Evolutionary conservation across 208 protist species (phyloP), one percentile per base, ranked within the genome.

Genomic region (Zelonia costaricensis): DNA sequence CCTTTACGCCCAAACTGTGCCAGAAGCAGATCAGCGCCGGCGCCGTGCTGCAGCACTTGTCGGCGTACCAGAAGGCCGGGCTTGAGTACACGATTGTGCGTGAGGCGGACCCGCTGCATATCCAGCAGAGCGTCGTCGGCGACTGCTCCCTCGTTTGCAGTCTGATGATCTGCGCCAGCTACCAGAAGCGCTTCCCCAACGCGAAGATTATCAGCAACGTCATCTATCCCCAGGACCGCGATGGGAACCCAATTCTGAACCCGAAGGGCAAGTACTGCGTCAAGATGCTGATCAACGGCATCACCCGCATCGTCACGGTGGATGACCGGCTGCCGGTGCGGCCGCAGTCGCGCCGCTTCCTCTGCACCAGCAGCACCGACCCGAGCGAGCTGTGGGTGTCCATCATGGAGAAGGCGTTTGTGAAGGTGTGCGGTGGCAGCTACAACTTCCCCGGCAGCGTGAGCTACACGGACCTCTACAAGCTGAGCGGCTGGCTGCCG

Each of bases 201-300:
- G 78, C 68, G 25, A 87, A 86, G 61, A 84, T 95, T 42, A 94
- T 97, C 63, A 84, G 73, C 62, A 83, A 81, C 48, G 86, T 92
- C 40, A 95, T 97, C 51, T 97, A 85, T 67, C 92, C 92, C 12
- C 92, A 95, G 46, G 87, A 92, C 64, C 45, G 46, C 16, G 69
- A 88, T 15, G 76, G 90, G 3, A 78, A 78, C 45, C 87, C 89
- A 12, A 70, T 97, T 10, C 39, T 93, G 16, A 95, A 90, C 67
- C 82, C 85, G 1, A 91, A 86, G 62, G 92, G 92, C 16, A 92
- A 92, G 65, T 95, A 97, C 64, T 86, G 78, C 63, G 80, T 97
- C 6, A 95, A 95, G 68, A 92, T 97, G 85, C 76, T 96, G n/a
- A 75, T 97, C 60, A 97, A 97, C 65, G 92, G 92, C 49, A 87